Base-by-base conservation (phyloP, 208 protist genomes). In the Novymonas esmeraldas region DNA sequence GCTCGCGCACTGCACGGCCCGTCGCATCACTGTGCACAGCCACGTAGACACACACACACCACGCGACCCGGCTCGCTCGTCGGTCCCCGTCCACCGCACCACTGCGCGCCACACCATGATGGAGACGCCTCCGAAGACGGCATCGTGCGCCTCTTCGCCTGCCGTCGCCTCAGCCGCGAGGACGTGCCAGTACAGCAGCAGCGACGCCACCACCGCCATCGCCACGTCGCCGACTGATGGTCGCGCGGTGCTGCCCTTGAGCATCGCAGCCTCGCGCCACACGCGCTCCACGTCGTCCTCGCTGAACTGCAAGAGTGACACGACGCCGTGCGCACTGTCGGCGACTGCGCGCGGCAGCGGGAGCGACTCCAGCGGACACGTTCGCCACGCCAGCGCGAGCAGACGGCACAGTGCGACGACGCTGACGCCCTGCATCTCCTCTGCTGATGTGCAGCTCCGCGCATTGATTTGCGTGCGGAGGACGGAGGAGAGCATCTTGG, bases 151-250 rank as follows among this genome's bases (percentile, higher is more conserved):
- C 20, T 10, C 51, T 31, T 38, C 20, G 24, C 2, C 38, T 34
- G 22, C 62, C 24, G 42, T 29, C 2, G 24, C 44, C 18, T 62
- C 54, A 4, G 34, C 51, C 20, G 60, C 60, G 18, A 78, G 41
- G 18, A 60, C 29, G 41, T 79, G 73, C 48, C 42, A 61, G 38
- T 69, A 71, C 24, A 42, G 24, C 16, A 79, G 65, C 26, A 79
- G 56, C n/a, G 73, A 61, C 41, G 70, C 34, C 26, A 73, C 20
- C 3, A 70, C 41, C 5, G 64, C 52, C 20, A 62, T 44, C 6
- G 73, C 73, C 18, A 48, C 48, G 41, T 14, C 39, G 16, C 45
- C n/a, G 2, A 29, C 49, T 20, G 44, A 13, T 7, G n/a, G 20
- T 10, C 9, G n/a, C 7, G 20, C 36, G 46, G 54, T 22, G 24